Evolutionary conservation across 768 basidiomycete species (phyloP), one percentile per base, ranked within the genome.

Genomic region (Pulveroboletus ravenelii): DNA sequence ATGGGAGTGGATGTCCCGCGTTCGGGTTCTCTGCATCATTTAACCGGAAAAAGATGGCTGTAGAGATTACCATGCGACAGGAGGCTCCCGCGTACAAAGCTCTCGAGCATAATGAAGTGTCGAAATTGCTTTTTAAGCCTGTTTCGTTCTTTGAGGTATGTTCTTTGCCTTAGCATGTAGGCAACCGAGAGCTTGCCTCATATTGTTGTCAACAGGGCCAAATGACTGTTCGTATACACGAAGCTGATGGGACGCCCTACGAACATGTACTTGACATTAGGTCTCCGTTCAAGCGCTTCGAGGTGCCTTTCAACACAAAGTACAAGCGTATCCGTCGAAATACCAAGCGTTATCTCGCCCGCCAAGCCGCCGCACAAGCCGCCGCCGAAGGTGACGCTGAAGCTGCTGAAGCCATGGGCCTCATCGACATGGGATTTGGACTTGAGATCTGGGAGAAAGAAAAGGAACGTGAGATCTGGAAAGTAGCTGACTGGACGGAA

Each of bases 151-250:
- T 99, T 59, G 94, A 97, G 73, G 90, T 90, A 51, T 15, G 74
- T 6, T 60, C 37, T 32, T 10, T 48, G 41, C 18, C 23, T 49
- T 27, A 46, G 3, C 20, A 23, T 40, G 32, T 18, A 25, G 37
- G 54, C 36, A 48, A 14, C n/a, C 18, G 27, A 38, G n/a, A 41
- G n/a, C 10, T 6, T 31, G n/a, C 14, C n/a, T 45, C 53, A 59
- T 29, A 62, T 48, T 29, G 29, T 45, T 36, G 20, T 46, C 15
- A 18, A 51, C 25, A 93, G 84, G 96, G 96, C 15, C 91, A 93
- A 76, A 92, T 99, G 87, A 98, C 96, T 25, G 87, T 99, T 51
- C 90, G 96, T 29, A 96, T 98, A 45, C 95, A 98, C 62, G 96
- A 99, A 74, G 96, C 95, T 1, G 96, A 99, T 65, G 96, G 95